These are phyloP conservation scores for Aphanoascus verrucosus DNA, from an alignment of 2,329 filamentous ascomycete species.

Conservation along the genomic window DNA sequence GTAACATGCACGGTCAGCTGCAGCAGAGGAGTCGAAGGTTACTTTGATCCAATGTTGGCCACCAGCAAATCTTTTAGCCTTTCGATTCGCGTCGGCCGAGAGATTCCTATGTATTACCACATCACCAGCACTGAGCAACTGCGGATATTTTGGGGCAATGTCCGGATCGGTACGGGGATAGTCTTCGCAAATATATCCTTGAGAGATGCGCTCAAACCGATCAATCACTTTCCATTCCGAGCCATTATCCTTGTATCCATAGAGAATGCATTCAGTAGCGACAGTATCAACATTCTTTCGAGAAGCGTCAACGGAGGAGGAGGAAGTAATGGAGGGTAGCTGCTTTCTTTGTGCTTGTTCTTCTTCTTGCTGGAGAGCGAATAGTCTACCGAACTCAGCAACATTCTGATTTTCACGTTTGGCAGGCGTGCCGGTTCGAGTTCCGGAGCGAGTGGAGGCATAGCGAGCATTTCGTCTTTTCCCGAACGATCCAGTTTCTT, in stretches of 20 bases:
- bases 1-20: conserved; percentile 58
- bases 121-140: conserved; percentile 61
- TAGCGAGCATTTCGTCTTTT: conserved; percentile 40
- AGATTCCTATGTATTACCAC: conserved; percentile 58
- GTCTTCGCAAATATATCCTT: conserved; percentile 77
- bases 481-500: conserved; percentile 54
- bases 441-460: conserved; percentile 39
- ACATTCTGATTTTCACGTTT: conserved; percentile 47
- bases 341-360: conserved; percentile 26
- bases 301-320: conserved; percentile 32
- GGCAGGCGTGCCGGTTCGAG: conserved; percentile 49
- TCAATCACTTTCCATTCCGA: conserved; percentile 72
- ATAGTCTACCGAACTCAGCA: conserved; percentile 38
- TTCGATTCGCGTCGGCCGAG: conserved; percentile 60
- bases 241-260: conserved; percentile 64
- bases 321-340: conserved; percentile 32
- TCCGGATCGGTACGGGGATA: conserved; percentile 77
- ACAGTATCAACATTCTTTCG: conserved; percentile 39
- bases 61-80: conserved; percentile 70
- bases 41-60: conserved; percentile 89
- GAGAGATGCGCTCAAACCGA: conserved; percentile 74
- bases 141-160: conserved; percentile 56
- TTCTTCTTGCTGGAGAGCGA: conserved; percentile 36
- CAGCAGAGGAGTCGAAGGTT: conserved; percentile 64
- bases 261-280: conserved; percentile 70